These are phyloP conservation scores for Pythium guiyangense DNA, from an alignment of 352 stramenopile genomes.

Conservation along the genomic window DNA sequence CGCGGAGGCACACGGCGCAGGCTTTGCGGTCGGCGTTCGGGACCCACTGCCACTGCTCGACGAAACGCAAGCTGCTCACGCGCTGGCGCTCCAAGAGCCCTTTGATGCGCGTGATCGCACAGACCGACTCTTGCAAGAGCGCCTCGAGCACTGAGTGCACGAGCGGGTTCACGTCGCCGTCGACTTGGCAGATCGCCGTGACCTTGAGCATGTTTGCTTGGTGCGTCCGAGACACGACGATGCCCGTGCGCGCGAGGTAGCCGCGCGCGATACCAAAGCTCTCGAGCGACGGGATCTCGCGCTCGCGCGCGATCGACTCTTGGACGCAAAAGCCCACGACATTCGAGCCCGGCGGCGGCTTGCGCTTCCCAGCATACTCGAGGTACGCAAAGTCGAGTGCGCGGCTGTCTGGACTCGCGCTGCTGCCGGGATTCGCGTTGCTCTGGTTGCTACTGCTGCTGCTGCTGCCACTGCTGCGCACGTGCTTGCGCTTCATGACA, in stretches of 20 bases:
- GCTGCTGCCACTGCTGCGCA: not conserved
- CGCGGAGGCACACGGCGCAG: constrained; percentile 73
- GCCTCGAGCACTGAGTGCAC: constrained; percentile 42
- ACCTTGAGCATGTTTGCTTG: constrained; percentile 67
- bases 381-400: constrained; percentile 62
- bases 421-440: not conserved
- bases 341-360: constrained; percentile 24
- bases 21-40: constrained; percentile 66
- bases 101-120: constrained; percentile 44
- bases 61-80: constrained; percentile 64
- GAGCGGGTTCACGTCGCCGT: constrained; percentile 33
- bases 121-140: constrained; percentile 64
- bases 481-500: constrained; percentile 23
- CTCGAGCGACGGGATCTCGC: constrained; percentile 62
- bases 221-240: constrained; percentile 74
- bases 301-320: constrained; percentile 56
- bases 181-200: constrained; percentile 67
- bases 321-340: constrained; percentile 79
- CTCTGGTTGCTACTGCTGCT: constrained; percentile 6
- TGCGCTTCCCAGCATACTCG: constrained; percentile 68
- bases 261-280: constrained; percentile 57
- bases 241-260: constrained; percentile 54
- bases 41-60: constrained; percentile 82
- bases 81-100: constrained; percentile 63
- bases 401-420: constrained; percentile 17